Evolutionary conservation across 2,329 filamentous ascomycete genomes (phyloP).

Genomic region (Eurotiales sp.): DNA sequence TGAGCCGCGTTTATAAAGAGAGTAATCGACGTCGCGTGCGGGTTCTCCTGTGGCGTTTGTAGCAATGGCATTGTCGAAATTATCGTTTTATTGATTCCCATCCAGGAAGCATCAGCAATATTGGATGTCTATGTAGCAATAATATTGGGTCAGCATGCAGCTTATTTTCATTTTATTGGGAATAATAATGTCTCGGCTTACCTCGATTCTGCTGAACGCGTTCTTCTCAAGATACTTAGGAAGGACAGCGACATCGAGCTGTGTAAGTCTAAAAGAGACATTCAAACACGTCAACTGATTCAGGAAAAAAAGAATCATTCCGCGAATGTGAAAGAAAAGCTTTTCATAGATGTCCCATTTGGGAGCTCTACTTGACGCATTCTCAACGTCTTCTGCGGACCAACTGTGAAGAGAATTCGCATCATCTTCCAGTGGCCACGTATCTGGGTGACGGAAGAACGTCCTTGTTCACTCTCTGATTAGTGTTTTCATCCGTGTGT

Average conservation of each 20-base stretch:
- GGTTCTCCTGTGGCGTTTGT: conserved; percentile 28
- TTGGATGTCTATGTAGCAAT: conserved; percentile 42
- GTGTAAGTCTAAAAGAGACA: conserved; percentile 27
- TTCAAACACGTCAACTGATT: conserved; percentile 19
- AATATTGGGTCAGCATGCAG: too few relatives aligned
- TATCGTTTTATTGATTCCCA: conserved; percentile 28
- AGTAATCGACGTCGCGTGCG: conserved; percentile 40
- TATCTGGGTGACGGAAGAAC: conserved; percentile 25
- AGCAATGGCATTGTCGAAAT: conserved; percentile 31
- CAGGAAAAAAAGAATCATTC: conserved; percentile 30
- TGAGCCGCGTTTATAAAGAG: conserved; percentile 39
- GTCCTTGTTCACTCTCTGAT: too few relatives aligned
- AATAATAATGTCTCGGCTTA: too few relatives aligned
- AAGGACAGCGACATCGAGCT: conserved; percentile 25
- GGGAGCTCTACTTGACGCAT: not conserved
- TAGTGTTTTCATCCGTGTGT: too few relatives aligned
- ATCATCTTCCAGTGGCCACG: conserved; percentile 38
- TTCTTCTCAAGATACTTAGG: conserved; percentile 13
- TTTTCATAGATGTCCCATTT: conserved; percentile 37
- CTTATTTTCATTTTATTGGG: too few relatives aligned
- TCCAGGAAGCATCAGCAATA: conserved; percentile 35
- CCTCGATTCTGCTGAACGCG: conserved; percentile 39
- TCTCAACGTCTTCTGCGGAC: conserved; percentile 25
- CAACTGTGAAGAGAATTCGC: conserved; percentile 38
- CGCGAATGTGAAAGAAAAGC: conserved; percentile 33